Conservation (phyloP, 2,329 filamentous ascomycete species). For the Helotiales sp. region DNA sequence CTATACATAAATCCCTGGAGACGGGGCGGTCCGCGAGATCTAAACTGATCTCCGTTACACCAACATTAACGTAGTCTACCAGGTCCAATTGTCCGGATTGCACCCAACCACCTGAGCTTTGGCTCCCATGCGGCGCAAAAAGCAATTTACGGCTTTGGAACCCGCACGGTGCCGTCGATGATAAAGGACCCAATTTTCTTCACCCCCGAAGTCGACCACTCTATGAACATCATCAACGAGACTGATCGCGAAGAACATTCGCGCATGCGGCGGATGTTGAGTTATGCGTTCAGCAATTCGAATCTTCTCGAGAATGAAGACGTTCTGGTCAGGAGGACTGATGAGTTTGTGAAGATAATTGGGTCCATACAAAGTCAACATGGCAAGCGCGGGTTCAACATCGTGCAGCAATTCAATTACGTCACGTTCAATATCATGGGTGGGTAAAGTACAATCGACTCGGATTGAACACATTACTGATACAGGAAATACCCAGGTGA, state of each 20-base stretch:
- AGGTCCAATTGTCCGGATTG: conserved; percentile 40
- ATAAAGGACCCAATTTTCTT: conserved; percentile 33
- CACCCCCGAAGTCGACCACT: conserved; percentile 32
- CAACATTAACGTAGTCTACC: neutral
- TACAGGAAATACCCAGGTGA: conserved; percentile 14
- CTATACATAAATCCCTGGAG: neutral
- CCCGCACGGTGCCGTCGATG: conserved; percentile 37
- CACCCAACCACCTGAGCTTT: conserved; percentile 36
- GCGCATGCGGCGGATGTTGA: conserved; percentile 33
- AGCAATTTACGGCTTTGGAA: conserved; percentile 65
- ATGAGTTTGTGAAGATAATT: conserved; percentile 25
- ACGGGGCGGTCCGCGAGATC: conserved; percentile 7
- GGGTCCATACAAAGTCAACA: neutral
- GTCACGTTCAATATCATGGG: conserved; percentile 34
- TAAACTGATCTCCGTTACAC: neutral
- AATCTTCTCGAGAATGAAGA: conserved; percentile 34
- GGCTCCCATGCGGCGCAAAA: conserved; percentile 59
- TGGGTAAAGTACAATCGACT: neutral
- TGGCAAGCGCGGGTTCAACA: conserved; percentile 25
- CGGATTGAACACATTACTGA: neutral
- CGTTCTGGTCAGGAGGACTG: conserved; percentile 26
- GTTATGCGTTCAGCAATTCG: conserved; percentile 32
- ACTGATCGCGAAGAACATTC: conserved; percentile 31
- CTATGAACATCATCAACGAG: conserved; percentile 36
- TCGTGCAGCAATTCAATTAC: conserved; percentile 32